Evolutionary conservation across 2,329 filamentous ascomycete genomes (phyloP).

Genomic region (Akanthomyces dipterigenus): DNA sequence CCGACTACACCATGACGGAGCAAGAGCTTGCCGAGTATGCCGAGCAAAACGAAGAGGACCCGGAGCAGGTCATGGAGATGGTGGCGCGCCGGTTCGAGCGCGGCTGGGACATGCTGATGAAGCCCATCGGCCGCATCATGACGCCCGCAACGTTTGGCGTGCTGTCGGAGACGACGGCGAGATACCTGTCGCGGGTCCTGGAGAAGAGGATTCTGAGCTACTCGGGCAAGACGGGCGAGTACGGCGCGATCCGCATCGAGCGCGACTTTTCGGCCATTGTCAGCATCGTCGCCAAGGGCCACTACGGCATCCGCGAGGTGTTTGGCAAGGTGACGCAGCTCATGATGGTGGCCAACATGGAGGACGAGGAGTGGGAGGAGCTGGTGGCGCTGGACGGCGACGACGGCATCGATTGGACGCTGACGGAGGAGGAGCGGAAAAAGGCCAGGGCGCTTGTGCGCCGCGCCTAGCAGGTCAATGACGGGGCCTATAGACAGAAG

Average conservation of each 20-base stretch:
- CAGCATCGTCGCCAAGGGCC: conserved; percentile 56
- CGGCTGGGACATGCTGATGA: conserved; percentile 79
- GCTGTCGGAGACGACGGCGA: conserved; percentile 67
- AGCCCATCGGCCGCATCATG: conserved; percentile 77
- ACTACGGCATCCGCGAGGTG: conserved; percentile 70
- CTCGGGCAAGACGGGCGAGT: conserved; percentile 69
- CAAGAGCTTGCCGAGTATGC: conserved; percentile 53
- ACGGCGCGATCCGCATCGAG: conserved; percentile 78
- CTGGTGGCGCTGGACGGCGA: conserved; percentile 45
- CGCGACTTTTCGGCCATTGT: conserved; percentile 76
- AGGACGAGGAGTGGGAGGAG: conserved; percentile 92
- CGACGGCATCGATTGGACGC: conserved; percentile 63
- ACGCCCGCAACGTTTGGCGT: conserved; percentile 68
- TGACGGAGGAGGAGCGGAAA: conserved; percentile 66
- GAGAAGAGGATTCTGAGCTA: conserved; percentile 85
- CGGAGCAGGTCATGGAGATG: conserved; percentile 52
- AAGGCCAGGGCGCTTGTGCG: conserved; percentile 63
- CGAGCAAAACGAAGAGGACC: conserved; percentile 45
- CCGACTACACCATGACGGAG: conserved; percentile 70
- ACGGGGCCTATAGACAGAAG: neutral
- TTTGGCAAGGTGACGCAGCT: conserved; percentile 76
- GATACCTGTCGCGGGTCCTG: conserved; percentile 68
- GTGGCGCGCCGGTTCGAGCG: conserved; percentile 76
- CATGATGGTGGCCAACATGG: conserved; percentile 84
- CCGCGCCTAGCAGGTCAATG: neutral